Percentiles rank a stretch among this genome's conserved stretches.
These are phyloP conservation scores for Tricharina praecox DNA, from an alignment of 495 filamentous ascomycete species.

Conservation along the genomic window DNA sequence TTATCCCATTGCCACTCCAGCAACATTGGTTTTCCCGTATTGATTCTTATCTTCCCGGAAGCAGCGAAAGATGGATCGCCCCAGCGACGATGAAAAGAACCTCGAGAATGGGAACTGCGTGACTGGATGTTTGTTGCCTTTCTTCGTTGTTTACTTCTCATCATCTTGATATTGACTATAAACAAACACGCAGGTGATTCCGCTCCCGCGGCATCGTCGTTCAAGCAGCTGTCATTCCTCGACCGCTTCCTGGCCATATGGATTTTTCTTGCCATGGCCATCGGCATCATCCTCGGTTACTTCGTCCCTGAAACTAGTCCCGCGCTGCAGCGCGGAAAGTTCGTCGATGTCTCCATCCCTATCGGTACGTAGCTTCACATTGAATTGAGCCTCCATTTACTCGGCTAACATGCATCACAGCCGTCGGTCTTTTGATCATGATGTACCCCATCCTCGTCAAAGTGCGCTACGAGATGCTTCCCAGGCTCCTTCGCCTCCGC, in stretches of 20 bases:
- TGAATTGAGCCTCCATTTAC: too few relatives aligned
- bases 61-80: too few relatives aligned
- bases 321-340: conserved; percentile 51
- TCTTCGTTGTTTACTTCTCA: too few relatives aligned
- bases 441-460: conserved; percentile 95
- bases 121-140: too few relatives aligned
- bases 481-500: conserved; percentile 44
- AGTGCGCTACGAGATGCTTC: conserved; percentile 66
- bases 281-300: conserved; percentile 67
- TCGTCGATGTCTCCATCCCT: conserved; percentile 57
- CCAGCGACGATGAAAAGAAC: too few relatives aligned
- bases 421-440: conserved; percentile 72
- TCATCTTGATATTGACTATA: too few relatives aligned
- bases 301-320: conserved; percentile 47
- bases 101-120: too few relatives aligned
- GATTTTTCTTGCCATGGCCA: conserved; percentile 72
- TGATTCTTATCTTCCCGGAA: too few relatives aligned
- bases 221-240: conserved; percentile 45
- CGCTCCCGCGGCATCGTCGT: conserved; percentile 25
- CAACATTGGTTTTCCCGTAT: too few relatives aligned
- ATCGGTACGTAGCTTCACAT: conserved; percentile 42
- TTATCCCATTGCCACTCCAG: too few relatives aligned
- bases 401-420: conserved; percentile 29
- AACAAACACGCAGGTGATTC: too few relatives aligned
- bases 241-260: conserved; percentile 67